These are phyloP conservation scores for Paraleonurus japonicus DNA, from an alignment of 257 asterid genomes.

Conservation along the genomic window DNA sequence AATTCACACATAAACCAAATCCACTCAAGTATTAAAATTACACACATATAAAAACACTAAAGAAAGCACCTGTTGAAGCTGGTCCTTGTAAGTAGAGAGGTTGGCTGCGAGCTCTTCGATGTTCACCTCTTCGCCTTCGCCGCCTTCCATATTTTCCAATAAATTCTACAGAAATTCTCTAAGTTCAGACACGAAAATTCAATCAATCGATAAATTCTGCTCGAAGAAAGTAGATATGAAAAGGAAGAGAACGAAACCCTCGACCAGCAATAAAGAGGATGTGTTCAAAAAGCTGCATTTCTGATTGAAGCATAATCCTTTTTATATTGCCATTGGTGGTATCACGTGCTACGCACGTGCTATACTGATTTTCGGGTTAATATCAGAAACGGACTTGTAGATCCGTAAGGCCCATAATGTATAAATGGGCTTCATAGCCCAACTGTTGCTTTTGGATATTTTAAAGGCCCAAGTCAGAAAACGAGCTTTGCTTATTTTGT, in stretches of 20 bases:
- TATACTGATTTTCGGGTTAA: neutral
- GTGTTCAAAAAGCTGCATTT: neutral
- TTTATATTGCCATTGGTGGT: neutral
- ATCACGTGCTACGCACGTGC: neutral
- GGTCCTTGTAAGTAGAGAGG: conserved; percentile 83
- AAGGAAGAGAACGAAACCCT: conserved; percentile 28
- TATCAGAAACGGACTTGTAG: neutral
- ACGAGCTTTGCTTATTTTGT: too few species aligned
- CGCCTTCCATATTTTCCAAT: conserved; percentile 32
- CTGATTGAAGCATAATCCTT: neutral
- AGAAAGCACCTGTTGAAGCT: conserved; percentile 76
- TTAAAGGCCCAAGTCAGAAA: too few species aligned
- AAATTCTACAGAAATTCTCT: neutral
- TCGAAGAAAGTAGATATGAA: neutral
- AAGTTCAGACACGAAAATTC: neutral
- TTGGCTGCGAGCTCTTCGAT: conserved; percentile 81
- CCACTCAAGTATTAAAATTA: neutral
- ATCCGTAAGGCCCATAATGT: neutral
- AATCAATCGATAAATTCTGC: neutral
- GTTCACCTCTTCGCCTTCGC: conserved; percentile 78
- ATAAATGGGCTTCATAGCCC: neutral
- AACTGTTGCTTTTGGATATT: too few species aligned
- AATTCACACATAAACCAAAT: neutral
- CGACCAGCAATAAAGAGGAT: neutral
- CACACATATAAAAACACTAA: neutral